Evolutionary conservation across 1,284 basidiomycete species (phyloP), one percentile per base, ranked within the genome.

Genomic region (Irpex sp.): DNA sequence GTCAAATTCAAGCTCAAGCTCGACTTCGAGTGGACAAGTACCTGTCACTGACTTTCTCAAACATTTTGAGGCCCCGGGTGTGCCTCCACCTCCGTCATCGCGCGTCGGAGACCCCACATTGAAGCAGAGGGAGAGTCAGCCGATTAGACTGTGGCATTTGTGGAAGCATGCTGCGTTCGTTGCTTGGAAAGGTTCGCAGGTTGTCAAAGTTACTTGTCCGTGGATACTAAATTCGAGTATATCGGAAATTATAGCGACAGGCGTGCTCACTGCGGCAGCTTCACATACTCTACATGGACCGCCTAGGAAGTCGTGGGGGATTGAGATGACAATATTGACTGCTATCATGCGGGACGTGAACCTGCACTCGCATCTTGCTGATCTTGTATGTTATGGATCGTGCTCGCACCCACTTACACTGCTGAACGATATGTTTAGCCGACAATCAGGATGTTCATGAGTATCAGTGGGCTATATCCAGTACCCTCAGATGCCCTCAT

Each of bases 401-500:
- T 57, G 17, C 58, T 39, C 54, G n/a, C 15, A 59, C 37, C n/a
- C 59, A 60, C 15, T 43, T 58, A 57, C 26, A 21, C 31, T 31
- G 19, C 13, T 17, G 31, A 36, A 26, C 31, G 36, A 35, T 39
- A 26, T 47, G 35, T 39, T 15, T 69, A 92, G 89, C 76, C 81
- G 47, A 88, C 87, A 55, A 84, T 95, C 54, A 88, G 97, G 21
- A 83, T 87, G 75, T 79, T 94, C 63, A 92, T 97, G 82, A 85
- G 90, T 64, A 78, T 98, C 46, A 87, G 88, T 36, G 89, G 92
- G 17, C 83, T 96, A 60, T 86, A 94, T 4, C 97, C 97, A 1
- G 82, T 96, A 0, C 95, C 97, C 1, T 92, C 93, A 7, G 95
- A 98, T 74, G 96, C 96, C 3, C 83, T 98, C 56, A 92, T 98